These are phyloP conservation scores for Botrytis cinerea DNA, from an alignment of 2,329 filamentous ascomycete species.

Conservation along the genomic window DNA sequence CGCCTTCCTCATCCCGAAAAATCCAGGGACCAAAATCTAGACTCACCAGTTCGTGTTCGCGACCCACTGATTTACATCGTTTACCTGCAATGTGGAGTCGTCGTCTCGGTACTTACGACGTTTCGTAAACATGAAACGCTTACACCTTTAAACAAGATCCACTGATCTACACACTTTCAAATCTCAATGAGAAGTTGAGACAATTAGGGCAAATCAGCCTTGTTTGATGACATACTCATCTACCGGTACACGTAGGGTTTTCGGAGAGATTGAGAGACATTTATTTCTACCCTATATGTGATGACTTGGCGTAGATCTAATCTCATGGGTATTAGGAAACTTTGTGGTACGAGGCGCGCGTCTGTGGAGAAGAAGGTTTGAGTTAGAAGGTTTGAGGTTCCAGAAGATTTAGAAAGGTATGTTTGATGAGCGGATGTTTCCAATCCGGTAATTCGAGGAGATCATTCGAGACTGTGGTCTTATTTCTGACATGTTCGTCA, in stretches of 20 bases:
- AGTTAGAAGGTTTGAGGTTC: neutral
- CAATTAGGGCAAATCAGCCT: conserved; percentile 6
- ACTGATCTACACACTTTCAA: neutral
- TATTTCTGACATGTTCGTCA: neutral
- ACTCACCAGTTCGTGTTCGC: neutral
- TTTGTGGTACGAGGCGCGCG: neutral
- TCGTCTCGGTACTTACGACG: conserved; percentile 4
- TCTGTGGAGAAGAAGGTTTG: conserved; percentile 2
- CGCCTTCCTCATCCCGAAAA: neutral
- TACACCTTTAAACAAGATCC: neutral
- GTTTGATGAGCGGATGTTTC: neutral
- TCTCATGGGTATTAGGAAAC: neutral
- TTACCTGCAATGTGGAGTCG: neutral
- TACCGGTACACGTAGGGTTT: neutral
- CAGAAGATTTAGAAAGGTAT: neutral
- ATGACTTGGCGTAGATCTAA: neutral
- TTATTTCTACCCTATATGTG: neutral
- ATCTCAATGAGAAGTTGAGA: neutral
- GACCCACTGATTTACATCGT: conserved; percentile 7
- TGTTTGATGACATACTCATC: neutral
- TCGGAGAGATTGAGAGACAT: neutral
- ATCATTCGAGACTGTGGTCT: neutral
- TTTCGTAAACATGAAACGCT: neutral
- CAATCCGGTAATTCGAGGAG: neutral
- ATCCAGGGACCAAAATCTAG: neutral